Conservation (phyloP, 192 early-diverging fungal species). For the Entomortierella beljakovae region DNA sequence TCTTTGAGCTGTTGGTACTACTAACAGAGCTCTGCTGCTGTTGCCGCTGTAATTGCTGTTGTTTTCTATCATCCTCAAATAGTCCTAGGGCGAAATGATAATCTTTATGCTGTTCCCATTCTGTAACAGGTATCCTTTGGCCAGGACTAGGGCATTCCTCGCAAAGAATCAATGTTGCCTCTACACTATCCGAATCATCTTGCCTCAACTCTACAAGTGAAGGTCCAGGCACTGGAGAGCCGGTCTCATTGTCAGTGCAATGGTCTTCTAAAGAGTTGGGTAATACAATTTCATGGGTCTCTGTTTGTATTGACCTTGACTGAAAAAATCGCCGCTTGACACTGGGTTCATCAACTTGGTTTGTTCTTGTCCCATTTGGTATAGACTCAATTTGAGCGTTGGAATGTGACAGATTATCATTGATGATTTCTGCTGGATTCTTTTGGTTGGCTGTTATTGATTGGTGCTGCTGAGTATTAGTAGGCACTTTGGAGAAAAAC, state of each 20-base stretch:
- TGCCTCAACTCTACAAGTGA: conserved; percentile 1
- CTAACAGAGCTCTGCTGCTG: conserved; percentile 7
- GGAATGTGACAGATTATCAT: neutral
- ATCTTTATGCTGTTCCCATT: conserved; percentile 46
- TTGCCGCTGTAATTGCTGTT: conserved; percentile 30
- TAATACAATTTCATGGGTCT: neutral
- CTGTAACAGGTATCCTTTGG: conserved; percentile 18
- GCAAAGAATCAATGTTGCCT: conserved; percentile 9
- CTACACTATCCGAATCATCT: neutral
- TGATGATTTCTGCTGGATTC: neutral
- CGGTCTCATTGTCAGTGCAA: no score
- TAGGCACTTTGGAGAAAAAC: conserved; percentile 44
- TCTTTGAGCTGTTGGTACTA: neutral
- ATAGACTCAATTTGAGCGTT: neutral
- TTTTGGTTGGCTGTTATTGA: neutral
- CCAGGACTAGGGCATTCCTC: conserved; percentile 31
- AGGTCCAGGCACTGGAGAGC: no score
- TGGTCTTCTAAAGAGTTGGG: no score
- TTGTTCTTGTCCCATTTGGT: neutral
- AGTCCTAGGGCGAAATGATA: conserved; percentile 43
- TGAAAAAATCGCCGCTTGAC: conserved; percentile 18
- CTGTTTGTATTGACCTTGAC: neutral
- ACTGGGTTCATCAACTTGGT: neutral
- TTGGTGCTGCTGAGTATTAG: neutral
- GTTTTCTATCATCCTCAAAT: conserved; percentile 41